Evolutionary conservation across 164 flowering plant genomes (phyloP).

Genomic region (Vitis rotundifolia): DNA sequence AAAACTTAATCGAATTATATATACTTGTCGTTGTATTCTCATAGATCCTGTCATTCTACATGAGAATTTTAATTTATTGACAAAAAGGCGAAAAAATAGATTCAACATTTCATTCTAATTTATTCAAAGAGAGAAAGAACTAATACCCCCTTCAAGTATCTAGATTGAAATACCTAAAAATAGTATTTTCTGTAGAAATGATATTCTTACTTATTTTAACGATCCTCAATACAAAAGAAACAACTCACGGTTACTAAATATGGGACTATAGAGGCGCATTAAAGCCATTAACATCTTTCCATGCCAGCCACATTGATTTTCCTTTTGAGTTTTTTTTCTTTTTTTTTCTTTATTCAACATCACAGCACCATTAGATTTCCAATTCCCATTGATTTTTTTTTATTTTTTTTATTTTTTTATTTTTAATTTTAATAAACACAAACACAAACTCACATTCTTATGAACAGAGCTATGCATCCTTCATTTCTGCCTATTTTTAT

Average conservation of each 20-base stretch:
- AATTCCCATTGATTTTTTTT: too few species aligned
- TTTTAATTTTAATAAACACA: too few species aligned
- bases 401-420: too few species aligned
- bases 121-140: not conserved
- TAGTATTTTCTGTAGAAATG: not conserved
- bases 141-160: too few species aligned
- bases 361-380: too few species aligned
- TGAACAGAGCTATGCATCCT: too few species aligned
- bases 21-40: conserved; percentile 2
- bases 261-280: conserved; percentile 14
- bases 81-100: conserved; percentile 6
- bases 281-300: not conserved
- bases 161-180: not conserved
- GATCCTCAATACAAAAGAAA: conserved; percentile 7
- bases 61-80: conserved; percentile 1
- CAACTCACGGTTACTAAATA: conserved; percentile 7
- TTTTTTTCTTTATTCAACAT: too few species aligned
- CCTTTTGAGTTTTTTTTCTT: too few species aligned
- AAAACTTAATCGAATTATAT: conserved; percentile 8
- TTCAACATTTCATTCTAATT: conserved; percentile 9
- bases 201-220: not conserved
- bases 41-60: conserved; percentile 2
- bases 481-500: too few species aligned
- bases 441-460: too few species aligned
- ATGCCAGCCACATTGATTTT: too few species aligned